Evolutionary conservation across 2,329 filamentous ascomycete species (phyloP).

Genomic region (Daldinia sp.): DNA sequence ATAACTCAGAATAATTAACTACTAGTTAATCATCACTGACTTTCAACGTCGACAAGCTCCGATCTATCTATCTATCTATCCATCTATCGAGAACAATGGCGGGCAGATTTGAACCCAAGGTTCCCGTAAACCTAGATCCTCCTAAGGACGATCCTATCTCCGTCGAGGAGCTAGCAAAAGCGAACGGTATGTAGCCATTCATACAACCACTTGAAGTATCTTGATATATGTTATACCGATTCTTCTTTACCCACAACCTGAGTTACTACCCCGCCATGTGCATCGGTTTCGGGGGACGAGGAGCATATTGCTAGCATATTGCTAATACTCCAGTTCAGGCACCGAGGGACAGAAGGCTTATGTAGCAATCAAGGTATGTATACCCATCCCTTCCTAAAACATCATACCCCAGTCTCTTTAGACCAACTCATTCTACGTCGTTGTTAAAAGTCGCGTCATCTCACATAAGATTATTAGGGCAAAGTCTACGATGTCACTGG

Average conservation of each 20-base stretch:
- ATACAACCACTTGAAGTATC: background rate
- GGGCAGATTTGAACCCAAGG: slow-evolving; percentile 80
- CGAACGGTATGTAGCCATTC: slow-evolving; percentile 72
- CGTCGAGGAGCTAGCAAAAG: slow-evolving; percentile 79
- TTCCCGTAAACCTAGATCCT: slow-evolving; percentile 75
- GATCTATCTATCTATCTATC: background rate
- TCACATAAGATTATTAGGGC: slow-evolving; percentile 63
- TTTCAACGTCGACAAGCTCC: background rate
- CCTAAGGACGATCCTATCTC: slow-evolving; percentile 90
- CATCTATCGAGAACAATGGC: slow-evolving; percentile 54
- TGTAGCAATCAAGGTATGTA: slow-evolving; percentile 71
- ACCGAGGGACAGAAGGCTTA: slow-evolving; percentile 70
- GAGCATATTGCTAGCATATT: slow-evolving; percentile 23
- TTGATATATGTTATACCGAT: background rate
- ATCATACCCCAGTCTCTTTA: background rate
- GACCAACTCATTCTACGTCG: background rate
- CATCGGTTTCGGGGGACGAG: background rate
- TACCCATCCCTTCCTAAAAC: background rate
- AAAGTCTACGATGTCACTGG: slow-evolving; percentile 93
- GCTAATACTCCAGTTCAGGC: slow-evolving; percentile 56
- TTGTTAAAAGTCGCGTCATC: background rate
- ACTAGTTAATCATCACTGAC: slow-evolving; percentile 24
- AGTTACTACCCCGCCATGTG: background rate
- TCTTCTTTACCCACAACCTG: background rate
- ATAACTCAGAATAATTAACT: background rate